Conservation (phyloP, 768 basidiomycete species). For the Auriscalpium vulgare region DNA sequence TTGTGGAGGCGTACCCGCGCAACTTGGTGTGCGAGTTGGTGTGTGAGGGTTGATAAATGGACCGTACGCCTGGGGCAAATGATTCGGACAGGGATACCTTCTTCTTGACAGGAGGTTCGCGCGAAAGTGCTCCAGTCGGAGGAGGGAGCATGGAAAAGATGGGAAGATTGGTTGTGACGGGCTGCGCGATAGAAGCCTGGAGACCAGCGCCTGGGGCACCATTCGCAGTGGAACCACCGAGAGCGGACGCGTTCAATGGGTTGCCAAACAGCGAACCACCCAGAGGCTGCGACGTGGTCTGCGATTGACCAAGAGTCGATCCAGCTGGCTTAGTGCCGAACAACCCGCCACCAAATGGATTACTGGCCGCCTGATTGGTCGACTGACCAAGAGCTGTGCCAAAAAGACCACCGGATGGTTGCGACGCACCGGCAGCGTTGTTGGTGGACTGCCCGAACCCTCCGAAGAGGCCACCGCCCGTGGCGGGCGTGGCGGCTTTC, state of each 20-base stretch:
- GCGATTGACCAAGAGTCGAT: conserved; percentile 36
- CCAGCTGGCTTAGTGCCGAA: conserved; percentile 47
- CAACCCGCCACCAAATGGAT: conserved; percentile 37
- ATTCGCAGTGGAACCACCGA: conserved; percentile 34
- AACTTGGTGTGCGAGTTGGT: conserved; percentile 58
- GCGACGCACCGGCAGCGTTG: conserved; percentile 19
- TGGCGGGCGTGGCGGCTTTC: conserved; percentile 24
- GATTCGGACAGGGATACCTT: conserved; percentile 74
- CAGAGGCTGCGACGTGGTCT: conserved; percentile 29
- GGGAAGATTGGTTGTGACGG: conserved; percentile 62
- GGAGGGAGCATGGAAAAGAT: conserved; percentile 72
- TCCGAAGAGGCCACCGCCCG: conserved; percentile 35
- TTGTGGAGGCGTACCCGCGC: conserved; percentile 57
- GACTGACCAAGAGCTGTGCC: conserved; percentile 42
- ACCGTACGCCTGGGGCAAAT: conserved; percentile 44
- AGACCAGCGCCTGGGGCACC: conserved; percentile 38
- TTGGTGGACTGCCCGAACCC: conserved; percentile 35
- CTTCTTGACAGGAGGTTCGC: conserved; percentile 63
- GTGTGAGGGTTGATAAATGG: conserved; percentile 54
- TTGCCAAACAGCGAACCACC: conserved; percentile 26
- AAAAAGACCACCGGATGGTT: conserved; percentile 31
- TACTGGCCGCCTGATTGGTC: conserved; percentile 30
- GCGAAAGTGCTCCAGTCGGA: conserved; percentile 52
- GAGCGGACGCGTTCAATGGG: conserved; percentile 20
- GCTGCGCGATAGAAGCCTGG: conserved; percentile 84